These are phyloP conservation scores for Hirsutella rhossiliensis DNA, from an alignment of 2,329 filamentous ascomycete genomes.

Conservation along the genomic window DNA sequence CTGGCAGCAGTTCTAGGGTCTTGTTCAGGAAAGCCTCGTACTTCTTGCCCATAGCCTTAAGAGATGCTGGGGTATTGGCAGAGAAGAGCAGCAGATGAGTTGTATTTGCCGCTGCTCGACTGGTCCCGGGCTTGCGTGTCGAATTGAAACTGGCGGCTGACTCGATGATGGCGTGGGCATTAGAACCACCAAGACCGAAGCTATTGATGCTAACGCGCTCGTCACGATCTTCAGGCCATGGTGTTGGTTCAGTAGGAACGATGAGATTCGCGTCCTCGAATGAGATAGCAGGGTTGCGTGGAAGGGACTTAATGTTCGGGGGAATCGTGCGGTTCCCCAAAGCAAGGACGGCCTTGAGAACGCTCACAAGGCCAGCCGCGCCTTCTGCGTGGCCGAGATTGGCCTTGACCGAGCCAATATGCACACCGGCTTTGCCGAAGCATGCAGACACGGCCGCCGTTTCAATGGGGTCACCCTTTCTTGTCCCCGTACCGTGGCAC, in stretches of 20 bases:
- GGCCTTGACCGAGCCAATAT: conserved; percentile 13
- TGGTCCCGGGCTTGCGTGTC: background rate
- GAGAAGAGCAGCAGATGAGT: too few species aligned
- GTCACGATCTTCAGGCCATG: conserved; percentile 22
- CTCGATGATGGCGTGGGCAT: conserved; percentile 23
- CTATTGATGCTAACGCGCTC: conserved; percentile 32
- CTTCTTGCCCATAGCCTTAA: too few species aligned
- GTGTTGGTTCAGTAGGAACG: conserved; percentile 16
- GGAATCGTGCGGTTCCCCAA: conserved; percentile 13
- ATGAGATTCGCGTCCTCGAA: conserved; percentile 10
- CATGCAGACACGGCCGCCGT: conserved; percentile 17
- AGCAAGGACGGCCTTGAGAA: conserved; percentile 15
- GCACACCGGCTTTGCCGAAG: conserved; percentile 11
- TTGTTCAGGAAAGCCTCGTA: too few species aligned
- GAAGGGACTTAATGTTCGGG: conserved; percentile 10
- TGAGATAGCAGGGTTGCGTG: conserved; percentile 10
- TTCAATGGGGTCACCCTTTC: conserved; percentile 26
- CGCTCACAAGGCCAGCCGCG: conserved; percentile 11
- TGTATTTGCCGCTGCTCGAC: too few species aligned
- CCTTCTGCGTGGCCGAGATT: conserved; percentile 18
- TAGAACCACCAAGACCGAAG: conserved; percentile 30
- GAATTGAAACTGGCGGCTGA: background rate
- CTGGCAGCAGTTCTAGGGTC: too few species aligned
- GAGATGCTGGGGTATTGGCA: too few species aligned
- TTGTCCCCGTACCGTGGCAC: conserved; percentile 22